Evolutionary conservation across 2,329 filamentous ascomycete genomes (phyloP).

Genomic region (Fusarium redolens): DNA sequence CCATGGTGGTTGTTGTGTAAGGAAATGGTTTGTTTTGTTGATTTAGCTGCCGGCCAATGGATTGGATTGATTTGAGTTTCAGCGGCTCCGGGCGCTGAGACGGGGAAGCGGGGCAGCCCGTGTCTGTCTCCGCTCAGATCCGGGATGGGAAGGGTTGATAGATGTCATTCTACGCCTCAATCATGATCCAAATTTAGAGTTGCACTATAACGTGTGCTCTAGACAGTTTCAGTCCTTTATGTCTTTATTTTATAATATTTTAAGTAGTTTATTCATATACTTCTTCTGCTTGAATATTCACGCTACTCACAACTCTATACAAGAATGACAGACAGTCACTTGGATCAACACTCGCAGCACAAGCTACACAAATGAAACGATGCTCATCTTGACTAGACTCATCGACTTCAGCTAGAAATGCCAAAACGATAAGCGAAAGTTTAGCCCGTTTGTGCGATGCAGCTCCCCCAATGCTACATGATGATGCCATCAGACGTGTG

Average conservation of each 20-base stretch:
- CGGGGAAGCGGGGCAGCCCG: constrained; percentile 33
- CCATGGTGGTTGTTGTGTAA: constrained; percentile 19
- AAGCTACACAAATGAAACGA: background rate
- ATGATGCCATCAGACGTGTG: constrained; percentile 39
- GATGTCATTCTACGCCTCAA: constrained; percentile 17
- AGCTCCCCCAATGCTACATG: constrained; percentile 24
- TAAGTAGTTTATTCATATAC: background rate
- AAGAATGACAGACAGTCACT: background rate
- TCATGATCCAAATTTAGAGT: constrained; percentile 11
- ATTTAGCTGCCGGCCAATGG: constrained; percentile 12
- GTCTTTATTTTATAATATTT: too few species aligned
- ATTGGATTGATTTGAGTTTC: constrained; percentile 21
- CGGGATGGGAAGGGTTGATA: background rate
- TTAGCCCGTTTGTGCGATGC: constrained; percentile 6
- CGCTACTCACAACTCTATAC: background rate
- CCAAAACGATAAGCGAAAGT: constrained; percentile 33
- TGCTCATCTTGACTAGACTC: constrained; percentile 9
- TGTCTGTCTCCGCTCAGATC: constrained; percentile 22
- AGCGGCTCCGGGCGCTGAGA: constrained; percentile 27
- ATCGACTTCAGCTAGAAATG: constrained; percentile 16
- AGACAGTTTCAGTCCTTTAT: background rate
- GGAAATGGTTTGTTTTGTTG: constrained; percentile 26
- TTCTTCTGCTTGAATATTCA: background rate
- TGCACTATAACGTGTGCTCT: background rate
- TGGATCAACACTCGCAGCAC: background rate